Evolutionary conservation across 805 yeast genomes (phyloP).

Genomic region (Tetrapisispora iriomotensis): DNA sequence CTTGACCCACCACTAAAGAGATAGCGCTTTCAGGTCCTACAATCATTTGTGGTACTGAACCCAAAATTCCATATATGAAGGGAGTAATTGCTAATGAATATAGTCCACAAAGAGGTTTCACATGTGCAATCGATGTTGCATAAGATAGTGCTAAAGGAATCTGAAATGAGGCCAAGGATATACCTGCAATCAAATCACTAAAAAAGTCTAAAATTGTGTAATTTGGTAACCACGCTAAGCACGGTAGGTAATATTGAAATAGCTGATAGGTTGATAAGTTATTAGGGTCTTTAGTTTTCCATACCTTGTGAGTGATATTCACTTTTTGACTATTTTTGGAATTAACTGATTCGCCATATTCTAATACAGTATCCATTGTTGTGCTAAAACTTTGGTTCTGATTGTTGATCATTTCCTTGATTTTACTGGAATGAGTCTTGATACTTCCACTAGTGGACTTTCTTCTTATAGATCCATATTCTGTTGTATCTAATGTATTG

Average conservation of each 20-base stretch:
- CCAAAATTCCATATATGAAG: slow-evolving; percentile 62
- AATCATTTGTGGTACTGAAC: slow-evolving; percentile 80
- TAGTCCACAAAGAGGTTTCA: slow-evolving; percentile 73
- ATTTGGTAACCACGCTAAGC: slow-evolving; percentile 53
- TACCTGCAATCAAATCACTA: slow-evolving; percentile 72
- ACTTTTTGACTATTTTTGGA: neutral
- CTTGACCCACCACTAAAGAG: slow-evolving; percentile 73
- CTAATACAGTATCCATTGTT: neutral
- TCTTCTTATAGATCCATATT: neutral
- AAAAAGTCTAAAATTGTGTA: slow-evolving; percentile 35
- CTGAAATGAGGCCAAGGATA: slow-evolving; percentile 83
- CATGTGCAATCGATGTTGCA: slow-evolving; percentile 75
- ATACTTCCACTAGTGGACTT: neutral
- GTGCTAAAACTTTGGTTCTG: neutral
- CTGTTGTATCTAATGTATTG: neutral
- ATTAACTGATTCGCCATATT: neutral
- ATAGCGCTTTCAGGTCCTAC: slow-evolving; percentile 91
- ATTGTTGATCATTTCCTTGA: neutral
- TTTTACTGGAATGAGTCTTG: neutral
- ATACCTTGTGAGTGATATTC: neutral
- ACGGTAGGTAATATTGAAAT: slow-evolving; percentile 58
- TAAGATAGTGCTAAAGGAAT: slow-evolving; percentile 68
- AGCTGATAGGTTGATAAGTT: slow-evolving; percentile 2
- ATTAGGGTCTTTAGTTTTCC: neutral
- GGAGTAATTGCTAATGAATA: slow-evolving; percentile 72